Conservation (phyloP, 306 rosid species). For the Begonia masoniana region DNA sequence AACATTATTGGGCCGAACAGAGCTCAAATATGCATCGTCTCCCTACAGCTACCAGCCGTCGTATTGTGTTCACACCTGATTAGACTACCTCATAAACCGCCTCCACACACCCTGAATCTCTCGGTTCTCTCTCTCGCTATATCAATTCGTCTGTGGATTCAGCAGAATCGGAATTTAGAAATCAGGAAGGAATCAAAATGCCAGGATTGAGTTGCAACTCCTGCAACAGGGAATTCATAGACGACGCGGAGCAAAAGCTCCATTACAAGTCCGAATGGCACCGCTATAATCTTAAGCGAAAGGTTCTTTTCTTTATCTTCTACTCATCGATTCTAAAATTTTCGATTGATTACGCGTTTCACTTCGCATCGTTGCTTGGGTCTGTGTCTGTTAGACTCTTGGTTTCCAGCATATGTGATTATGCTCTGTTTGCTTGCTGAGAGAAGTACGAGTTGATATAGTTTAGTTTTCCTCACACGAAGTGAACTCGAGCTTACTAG, state of each 20-base stretch:
- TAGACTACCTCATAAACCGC: too few relatives aligned
- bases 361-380: background rate
- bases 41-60: too few relatives aligned
- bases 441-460: too few relatives aligned
- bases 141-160: background rate
- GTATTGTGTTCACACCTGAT: too few relatives aligned
- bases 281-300: slow-evolving; percentile 99
- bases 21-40: too few relatives aligned
- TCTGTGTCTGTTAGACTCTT: background rate
- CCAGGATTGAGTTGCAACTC: slow-evolving; percentile 67
- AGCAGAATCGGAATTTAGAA: background rate
- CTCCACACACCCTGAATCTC: too few relatives aligned
- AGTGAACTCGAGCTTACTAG: background rate
- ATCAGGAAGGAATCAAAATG: slow-evolving; percentile 19
- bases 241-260: slow-evolving; percentile 53
- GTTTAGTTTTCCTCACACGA: too few relatives aligned
- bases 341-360: too few relatives aligned
- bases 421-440: background rate
- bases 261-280: slow-evolving; percentile 99
- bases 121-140: too few relatives aligned
- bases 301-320: slow-evolving; percentile 27
- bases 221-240: slow-evolving; percentile 73
- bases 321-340: background rate
- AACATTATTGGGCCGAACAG: too few relatives aligned
- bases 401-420: background rate